Evolutionary conservation across 1,284 basidiomycete genomes (phyloP), one percentile per base, ranked within the genome.

Genomic region (Lentinula novae-zelandiae): DNA sequence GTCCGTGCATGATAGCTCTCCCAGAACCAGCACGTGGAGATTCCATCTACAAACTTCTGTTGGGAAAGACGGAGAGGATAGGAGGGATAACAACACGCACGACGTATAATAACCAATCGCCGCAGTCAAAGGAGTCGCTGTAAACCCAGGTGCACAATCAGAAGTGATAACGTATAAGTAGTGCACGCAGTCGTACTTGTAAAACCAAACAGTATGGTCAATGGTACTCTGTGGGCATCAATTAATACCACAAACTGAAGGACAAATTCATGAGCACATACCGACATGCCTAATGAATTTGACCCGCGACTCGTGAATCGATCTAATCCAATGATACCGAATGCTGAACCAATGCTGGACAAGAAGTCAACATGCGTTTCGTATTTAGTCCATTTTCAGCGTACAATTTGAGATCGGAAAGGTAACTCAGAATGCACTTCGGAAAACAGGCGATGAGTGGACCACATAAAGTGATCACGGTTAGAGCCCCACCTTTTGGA

Each of bases 171-270:
- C 53, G 15, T 56, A 20, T 51, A 22, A 39, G 57, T 1, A 13
- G 15, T 33, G 20, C 42, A 57, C 10, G 13, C n/a, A 54, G 34
- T 71, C 80, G 74, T 73, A 89, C 89, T 82, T 80, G 70, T 95
- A 95, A 73, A 88, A 96, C 75, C 85, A 91, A 60, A 95, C 89
- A 33, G 88, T 82, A 73, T 96, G 94, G 73, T 95, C 93, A 48
- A 96, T 76, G 0, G 90, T 90, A 12, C 90, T 90, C 90, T 92
- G 65, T 1, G 20, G 27, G 33, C 17, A 60, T 53, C 61, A 36
- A 38, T 53, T 13, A 58, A 42, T 36, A 58, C 15, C 40, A 48
- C 54, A 44, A 20, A 10, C 36, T 57, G 42, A 57, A 34, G 9
- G 52, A 22, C 52, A 36, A 49, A 27, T 52, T 31, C 59, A 58